A percentile compares a stretch with the other conserved stretches of the same genome.
Evolutionary conservation across 495 filamentous ascomycete species (phyloP).

Genomic region (Elasticomyces elasticus): DNA sequence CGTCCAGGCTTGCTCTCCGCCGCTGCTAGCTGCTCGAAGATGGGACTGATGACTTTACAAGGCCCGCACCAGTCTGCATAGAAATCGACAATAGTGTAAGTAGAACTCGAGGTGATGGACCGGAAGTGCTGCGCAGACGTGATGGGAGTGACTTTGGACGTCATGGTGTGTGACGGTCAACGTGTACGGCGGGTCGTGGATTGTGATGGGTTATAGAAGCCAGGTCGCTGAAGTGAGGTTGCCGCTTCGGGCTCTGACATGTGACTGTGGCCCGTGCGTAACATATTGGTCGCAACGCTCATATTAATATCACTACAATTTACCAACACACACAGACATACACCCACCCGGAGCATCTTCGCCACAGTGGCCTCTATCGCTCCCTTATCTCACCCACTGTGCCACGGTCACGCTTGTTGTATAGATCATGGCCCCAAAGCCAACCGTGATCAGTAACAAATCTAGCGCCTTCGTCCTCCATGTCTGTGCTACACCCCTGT

Average conservation of each 20-base stretch:
- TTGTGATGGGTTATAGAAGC: too few species aligned
- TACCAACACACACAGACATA: background rate
- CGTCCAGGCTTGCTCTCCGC: constrained; percentile 33
- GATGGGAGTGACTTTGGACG: constrained; percentile 15
- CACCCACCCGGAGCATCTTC: too few species aligned
- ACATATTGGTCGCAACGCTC: too few species aligned
- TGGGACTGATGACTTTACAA: constrained; percentile 57
- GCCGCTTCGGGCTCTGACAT: too few species aligned
- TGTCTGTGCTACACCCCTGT: constrained; percentile 62
- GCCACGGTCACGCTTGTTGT: constrained; percentile 73
- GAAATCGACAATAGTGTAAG: constrained; percentile 23
- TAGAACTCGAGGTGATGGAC: constrained; percentile 11
- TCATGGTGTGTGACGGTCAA: constrained; percentile 20
- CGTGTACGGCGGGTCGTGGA: too few species aligned
- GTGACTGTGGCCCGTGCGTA: too few species aligned
- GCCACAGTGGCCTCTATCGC: too few species aligned
- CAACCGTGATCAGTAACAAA: constrained; percentile 65
- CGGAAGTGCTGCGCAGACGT: constrained; percentile 17
- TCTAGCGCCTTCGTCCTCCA: constrained; percentile 56
- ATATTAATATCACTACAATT: too few species aligned
- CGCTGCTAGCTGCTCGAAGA: constrained; percentile 43
- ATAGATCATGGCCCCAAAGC: constrained; percentile 76
- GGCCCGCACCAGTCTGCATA: constrained; percentile 49
- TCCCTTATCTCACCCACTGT: constrained; percentile 53
- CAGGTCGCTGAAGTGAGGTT: too few species aligned